phyloP scores from a whole-genome alignment of 371 early-diverging fungal genomes.

The Mucor ambiguus region DNA sequence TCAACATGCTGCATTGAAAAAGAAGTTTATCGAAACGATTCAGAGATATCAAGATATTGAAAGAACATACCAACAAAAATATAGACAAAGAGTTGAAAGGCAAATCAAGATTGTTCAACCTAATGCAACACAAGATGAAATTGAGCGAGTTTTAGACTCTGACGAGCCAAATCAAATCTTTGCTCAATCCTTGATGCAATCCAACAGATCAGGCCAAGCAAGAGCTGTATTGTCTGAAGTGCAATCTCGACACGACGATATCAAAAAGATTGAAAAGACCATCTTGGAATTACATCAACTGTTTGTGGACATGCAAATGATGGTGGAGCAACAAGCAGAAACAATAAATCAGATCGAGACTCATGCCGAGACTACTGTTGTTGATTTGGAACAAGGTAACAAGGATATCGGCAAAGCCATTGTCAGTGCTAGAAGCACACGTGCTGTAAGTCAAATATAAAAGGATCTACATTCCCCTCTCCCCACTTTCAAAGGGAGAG shows the following conservation, averaged over 20 bases:
- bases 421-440: constrained; percentile 66
- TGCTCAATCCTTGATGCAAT: constrained; percentile 61
- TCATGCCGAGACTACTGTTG: constrained; percentile 63
- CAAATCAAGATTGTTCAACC: constrained; percentile 85
- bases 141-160: constrained; percentile 70
- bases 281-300: constrained; percentile 85
- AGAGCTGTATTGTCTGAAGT: constrained; percentile 78
- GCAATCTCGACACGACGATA: constrained; percentile 84
- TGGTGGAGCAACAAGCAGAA: constrained; percentile 81
- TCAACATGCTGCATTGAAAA: constrained; percentile 58
- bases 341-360: constrained; percentile 71
- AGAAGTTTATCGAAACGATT: constrained; percentile 82
- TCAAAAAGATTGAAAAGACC: constrained; percentile 85
- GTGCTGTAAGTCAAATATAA: constrained; percentile 54
- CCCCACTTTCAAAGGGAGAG: neutral
- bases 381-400: constrained; percentile 70
- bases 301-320: constrained; percentile 87
- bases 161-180: constrained; percentile 75
- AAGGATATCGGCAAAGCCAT: constrained; percentile 69
- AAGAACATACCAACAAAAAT: constrained; percentile 77
- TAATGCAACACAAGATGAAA: constrained; percentile 74
- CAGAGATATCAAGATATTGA: constrained; percentile 79
- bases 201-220: constrained; percentile 77
- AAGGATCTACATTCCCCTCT: neutral
- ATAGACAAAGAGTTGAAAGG: constrained; percentile 78